Base-by-base conservation (phyloP, 2,329 filamentous ascomycete genomes). In the Ceratocystis smalleyi region DNA sequence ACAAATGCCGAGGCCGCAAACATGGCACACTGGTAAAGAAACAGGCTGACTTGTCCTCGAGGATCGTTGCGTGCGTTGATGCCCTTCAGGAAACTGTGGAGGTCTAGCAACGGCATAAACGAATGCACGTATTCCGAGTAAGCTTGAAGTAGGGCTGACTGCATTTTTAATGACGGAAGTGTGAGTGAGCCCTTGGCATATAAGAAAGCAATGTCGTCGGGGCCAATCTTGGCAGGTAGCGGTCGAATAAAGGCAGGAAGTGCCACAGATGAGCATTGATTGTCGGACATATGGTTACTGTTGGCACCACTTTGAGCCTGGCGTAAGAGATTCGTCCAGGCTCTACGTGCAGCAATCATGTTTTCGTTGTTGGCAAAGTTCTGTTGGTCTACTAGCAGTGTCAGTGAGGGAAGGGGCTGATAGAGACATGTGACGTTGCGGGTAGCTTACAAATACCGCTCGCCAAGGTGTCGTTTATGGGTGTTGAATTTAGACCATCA, bases 11-110 rank as follows among this genome's bases (percentile, higher is more conserved):
- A 88, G 1, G 88, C 91, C 1, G 90, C 87, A 72, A 96, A 97
- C 89, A 96, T 95, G 70, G 96, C 87, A 10, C 91, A 88, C 72
- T 96, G 92, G 74, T 95, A 96, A 1, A 96, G 77, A 66, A 96
- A 82, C 69, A 97, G 77, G 75, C 91, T 96, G 70, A 91, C 80
- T 71, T 84, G 85, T 8, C 86, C 85, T 69, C 83, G 79, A 59
- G 81, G 78, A 15, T 88, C 88, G 72, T 94, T 87, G 10, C 80
- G 78, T 65, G 79, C 78, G 69, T 85, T 83, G 68, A 91, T 79
- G 55, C 81, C 79, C 61, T 76, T 71, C 65, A 87, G 71, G 69
- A 86, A 80, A 72, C 83, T 75, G 72, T 83, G 74, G 71, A 86
- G 71, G 77, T 89, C 90, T 68, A 96, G 76, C 40, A 96, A 78